Evolutionary conservation across 768 basidiomycete genomes (phyloP).

Genomic region (Mycena chlorophos): DNA sequence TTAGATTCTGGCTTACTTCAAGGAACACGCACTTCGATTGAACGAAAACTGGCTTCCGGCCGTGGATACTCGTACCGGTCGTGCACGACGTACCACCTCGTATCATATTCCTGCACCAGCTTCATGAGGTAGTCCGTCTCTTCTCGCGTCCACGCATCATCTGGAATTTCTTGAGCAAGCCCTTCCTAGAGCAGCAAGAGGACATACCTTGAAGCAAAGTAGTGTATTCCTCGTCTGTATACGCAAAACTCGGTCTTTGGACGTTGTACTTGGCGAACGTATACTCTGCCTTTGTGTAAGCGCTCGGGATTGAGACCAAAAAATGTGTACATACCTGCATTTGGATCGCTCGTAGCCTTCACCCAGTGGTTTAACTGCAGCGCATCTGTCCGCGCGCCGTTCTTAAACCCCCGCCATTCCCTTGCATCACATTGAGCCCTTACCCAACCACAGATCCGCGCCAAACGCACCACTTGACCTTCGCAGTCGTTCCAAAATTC

Average conservation of each 20-base stretch:
- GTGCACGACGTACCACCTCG: constrained; percentile 84
- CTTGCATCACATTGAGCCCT: too few relatives aligned
- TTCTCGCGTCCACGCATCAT: constrained; percentile 85
- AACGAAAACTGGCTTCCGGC: constrained; percentile 44
- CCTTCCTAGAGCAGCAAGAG: background rate
- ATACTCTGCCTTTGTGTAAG: constrained; percentile 55
- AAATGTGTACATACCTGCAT: constrained; percentile 46
- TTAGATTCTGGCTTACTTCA: background rate
- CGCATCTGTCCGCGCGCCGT: constrained; percentile 64
- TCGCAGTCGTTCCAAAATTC: constrained; percentile 60
- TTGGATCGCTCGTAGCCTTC: constrained; percentile 57
- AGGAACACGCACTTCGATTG: constrained; percentile 63
- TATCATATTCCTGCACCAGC: constrained; percentile 78
- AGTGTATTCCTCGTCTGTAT: constrained; percentile 86
- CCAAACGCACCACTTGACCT: constrained; percentile 74
- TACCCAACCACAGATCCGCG: too few relatives aligned
- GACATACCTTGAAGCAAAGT: constrained; percentile 69
- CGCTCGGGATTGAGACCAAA: background rate
- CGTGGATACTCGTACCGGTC: constrained; percentile 83
- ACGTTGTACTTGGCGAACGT: constrained; percentile 83
- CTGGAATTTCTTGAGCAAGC: constrained; percentile 36
- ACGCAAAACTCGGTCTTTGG: constrained; percentile 61
- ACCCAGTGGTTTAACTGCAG: constrained; percentile 84
- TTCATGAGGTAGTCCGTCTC: constrained; percentile 93
- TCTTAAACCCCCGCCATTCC: constrained; percentile 76